Evolutionary conservation across 352 stramenopile genomes (phyloP).

Genomic region (Albugo laibachii): DNA sequence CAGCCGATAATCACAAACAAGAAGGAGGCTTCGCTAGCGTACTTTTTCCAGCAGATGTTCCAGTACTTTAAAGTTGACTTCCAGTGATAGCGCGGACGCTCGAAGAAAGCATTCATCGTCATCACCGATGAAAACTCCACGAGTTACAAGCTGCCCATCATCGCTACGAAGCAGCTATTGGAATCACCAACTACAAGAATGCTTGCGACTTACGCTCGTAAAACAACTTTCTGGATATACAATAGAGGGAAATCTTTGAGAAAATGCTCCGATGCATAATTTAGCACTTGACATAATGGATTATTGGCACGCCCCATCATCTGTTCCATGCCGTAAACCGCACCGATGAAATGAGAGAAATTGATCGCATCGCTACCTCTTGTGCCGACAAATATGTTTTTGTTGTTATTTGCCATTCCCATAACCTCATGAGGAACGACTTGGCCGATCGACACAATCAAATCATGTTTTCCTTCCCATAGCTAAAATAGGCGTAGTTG

Average conservation of each 20-base stretch:
- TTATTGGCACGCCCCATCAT: slow-evolving; percentile 95
- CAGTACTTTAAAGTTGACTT: slow-evolving; percentile 93
- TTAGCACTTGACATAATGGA: slow-evolving; percentile 88
- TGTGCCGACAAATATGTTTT: slow-evolving; percentile 96
- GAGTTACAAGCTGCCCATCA: slow-evolving; percentile 46
- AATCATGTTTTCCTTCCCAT: slow-evolving; percentile 83
- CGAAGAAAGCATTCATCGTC: slow-evolving; percentile 91
- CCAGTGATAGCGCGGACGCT: slow-evolving; percentile 84
- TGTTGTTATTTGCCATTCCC: slow-evolving; percentile 99
- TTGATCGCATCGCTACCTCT: slow-evolving; percentile 89
- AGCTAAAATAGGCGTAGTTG: slow-evolving; percentile 18
- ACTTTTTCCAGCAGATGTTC: slow-evolving; percentile 78
- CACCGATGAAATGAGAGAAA: slow-evolving; percentile 95
- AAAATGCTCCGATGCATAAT: slow-evolving; percentile 89
- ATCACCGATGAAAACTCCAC: slow-evolving; percentile 90
- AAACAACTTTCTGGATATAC: slow-evolving; percentile 94
- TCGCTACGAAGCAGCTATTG: slow-evolving; percentile 10
- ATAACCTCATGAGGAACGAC: slow-evolving; percentile 95
- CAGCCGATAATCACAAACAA: not conserved
- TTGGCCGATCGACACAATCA: slow-evolving; percentile 93
- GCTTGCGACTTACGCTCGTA: slow-evolving; percentile 19
- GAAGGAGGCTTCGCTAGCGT: not conserved
- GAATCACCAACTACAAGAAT: not conserved
- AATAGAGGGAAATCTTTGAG: slow-evolving; percentile 79
- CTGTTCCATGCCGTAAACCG: slow-evolving; percentile 95